A percentile compares a stretch with the other conserved stretches of the same genome.
Conservation (phyloP, 176 grass and related monocot species). For the Pontederia crassipes region DNA sequence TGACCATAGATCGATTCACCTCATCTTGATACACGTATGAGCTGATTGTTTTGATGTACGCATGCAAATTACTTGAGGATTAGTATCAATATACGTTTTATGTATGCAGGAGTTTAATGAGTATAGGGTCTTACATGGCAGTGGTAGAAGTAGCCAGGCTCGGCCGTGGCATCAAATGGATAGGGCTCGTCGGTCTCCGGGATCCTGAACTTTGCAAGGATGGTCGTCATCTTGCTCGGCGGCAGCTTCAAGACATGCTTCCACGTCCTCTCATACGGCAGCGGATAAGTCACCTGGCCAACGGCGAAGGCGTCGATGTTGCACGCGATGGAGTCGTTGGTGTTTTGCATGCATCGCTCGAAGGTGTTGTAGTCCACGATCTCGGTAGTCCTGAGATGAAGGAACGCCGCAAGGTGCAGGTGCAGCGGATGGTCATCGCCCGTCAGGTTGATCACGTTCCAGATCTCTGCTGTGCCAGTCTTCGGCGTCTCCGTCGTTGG, state of each 20-base stretch:
- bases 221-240: constrained; percentile 37
- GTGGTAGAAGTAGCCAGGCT: constrained; percentile 84
- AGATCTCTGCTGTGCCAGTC: constrained; percentile 59
- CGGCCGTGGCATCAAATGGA: constrained; percentile 53
- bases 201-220: constrained; percentile 60
- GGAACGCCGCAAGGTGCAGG: constrained; percentile 55
- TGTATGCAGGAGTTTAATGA: no score
- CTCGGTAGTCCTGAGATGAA: constrained; percentile 33
- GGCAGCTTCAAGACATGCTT: constrained; percentile 88
- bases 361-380: constrained; percentile 39
- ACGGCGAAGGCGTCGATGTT: no score
- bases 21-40: no score
- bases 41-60: neutral
- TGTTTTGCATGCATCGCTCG: constrained; percentile 46
- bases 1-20: no score
- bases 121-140: constrained; percentile 52
- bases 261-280: constrained; percentile 9
- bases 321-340: constrained; percentile 46
- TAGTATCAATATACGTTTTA: no score
- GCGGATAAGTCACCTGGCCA: no score
- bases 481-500: constrained; percentile 73
- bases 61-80: neutral
- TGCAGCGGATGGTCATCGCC: constrained; percentile 91
- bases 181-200: constrained; percentile 23
- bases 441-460: constrained; percentile 91